Evolutionary conservation across 2,329 filamentous ascomycete species (phyloP).

Genomic region (Trematosphaeria pertusa): DNA sequence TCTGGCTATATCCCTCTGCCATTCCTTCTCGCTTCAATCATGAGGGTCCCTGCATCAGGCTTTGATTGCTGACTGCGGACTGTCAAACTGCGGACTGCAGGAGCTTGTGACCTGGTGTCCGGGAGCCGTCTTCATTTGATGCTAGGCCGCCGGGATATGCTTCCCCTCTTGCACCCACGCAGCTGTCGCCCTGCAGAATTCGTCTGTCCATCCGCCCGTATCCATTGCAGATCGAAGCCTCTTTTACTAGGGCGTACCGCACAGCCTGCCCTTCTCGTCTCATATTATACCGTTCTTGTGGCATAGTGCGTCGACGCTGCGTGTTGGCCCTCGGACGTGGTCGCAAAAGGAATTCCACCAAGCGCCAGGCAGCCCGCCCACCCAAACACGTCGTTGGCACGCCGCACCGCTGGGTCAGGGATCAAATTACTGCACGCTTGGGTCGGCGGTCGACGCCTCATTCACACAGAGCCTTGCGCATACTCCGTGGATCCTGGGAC

Average conservation of each 20-base stretch:
- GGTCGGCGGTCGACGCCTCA: constrained; percentile 17
- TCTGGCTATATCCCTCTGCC: background rate
- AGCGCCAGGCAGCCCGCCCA: constrained; percentile 10
- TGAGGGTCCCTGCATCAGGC: constrained; percentile 12
- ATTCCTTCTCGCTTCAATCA: constrained; percentile 8
- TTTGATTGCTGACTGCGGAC: constrained; percentile 19
- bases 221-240: constrained; percentile 8
- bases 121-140: constrained; percentile 12
- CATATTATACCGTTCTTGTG: constrained; percentile 18
- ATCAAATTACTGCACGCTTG: constrained; percentile 12
- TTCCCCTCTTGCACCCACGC: constrained; percentile 10
- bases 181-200: constrained; percentile 15
- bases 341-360: constrained; percentile 9
- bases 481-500: constrained; percentile 23
- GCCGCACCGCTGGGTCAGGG: constrained; percentile 11
- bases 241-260: constrained; percentile 1
- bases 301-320: constrained; percentile 10
- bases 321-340: constrained; percentile 3
- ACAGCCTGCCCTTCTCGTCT: constrained; percentile 4
- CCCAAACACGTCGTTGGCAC: constrained; percentile 9
- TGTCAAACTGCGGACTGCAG: no score
- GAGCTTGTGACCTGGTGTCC: constrained; percentile 17
- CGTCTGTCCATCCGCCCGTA: constrained; percentile 4
- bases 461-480: constrained; percentile 12
- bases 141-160: constrained; percentile 16